Evolutionary conservation across 139 green algal species (phyloP).

Genomic region (Tetradesmus obliquus): DNA sequence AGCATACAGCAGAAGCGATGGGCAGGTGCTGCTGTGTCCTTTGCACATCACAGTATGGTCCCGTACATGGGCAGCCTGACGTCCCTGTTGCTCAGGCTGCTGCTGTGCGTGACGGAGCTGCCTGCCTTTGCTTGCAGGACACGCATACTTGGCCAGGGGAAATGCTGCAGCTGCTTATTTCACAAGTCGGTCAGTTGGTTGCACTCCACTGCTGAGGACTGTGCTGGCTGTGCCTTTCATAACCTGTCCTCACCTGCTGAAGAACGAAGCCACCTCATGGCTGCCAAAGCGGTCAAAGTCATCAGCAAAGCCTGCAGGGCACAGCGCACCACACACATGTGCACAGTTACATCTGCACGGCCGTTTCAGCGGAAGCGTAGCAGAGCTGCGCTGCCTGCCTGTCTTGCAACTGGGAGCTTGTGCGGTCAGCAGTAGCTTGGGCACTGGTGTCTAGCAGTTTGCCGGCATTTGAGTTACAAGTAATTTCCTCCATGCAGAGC

Average conservation of each 20-base stretch:
- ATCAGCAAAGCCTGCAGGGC: not conserved
- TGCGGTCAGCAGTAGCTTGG: too few relatives aligned
- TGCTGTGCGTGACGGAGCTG: too few relatives aligned
- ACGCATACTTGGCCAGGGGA: not conserved
- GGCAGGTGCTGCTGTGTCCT: not conserved
- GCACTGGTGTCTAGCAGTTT: too few relatives aligned
- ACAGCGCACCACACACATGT: not conserved
- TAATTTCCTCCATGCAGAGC: too few relatives aligned
- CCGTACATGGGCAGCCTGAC: too few relatives aligned
- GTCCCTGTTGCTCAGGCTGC: too few relatives aligned
- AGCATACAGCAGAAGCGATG: not conserved
- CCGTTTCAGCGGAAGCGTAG: too few relatives aligned
- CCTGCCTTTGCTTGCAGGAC: too few relatives aligned
- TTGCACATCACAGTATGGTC: not conserved
- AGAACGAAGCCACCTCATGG: slow-evolving; percentile 45
- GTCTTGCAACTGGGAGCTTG: slow-evolving; percentile 50
- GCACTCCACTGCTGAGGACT: not conserved
- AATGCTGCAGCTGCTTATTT: not conserved
- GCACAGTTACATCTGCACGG: too few relatives aligned
- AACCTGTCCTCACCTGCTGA: not conserved
- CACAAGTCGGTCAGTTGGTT: too few relatives aligned
- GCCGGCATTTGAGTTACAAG: too few relatives aligned
- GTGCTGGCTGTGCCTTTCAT: too few relatives aligned
- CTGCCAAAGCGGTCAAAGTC: slow-evolving; percentile 32
- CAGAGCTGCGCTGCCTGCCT: not conserved